phyloP scores from a whole-genome alignment of 2,329 filamentous ascomycete genomes.

The Scleromitrula shiraiana region DNA sequence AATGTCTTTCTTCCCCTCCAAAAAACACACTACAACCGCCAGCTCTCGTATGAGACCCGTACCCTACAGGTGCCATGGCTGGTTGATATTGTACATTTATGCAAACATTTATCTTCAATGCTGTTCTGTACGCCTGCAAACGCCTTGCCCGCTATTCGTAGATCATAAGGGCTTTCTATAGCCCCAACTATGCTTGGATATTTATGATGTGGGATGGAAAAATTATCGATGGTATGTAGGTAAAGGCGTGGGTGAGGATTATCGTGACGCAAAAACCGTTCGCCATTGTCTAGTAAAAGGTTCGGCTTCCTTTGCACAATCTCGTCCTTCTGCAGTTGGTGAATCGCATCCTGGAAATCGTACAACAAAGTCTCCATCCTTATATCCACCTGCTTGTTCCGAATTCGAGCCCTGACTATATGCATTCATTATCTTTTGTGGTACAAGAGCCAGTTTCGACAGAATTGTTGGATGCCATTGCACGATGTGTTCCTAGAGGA shows the following conservation, averaged over 20 bases:
- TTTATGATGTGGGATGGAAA: slow-evolving; percentile 3
- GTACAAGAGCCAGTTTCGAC: slow-evolving; percentile 81
- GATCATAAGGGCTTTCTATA: slow-evolving; percentile 17
- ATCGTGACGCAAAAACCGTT: slow-evolving; percentile 25
- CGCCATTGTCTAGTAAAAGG: slow-evolving; percentile 29
- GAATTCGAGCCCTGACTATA: slow-evolving; percentile 47
- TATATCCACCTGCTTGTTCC: slow-evolving; percentile 54
- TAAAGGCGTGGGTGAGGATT: background rate
- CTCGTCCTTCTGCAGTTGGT: slow-evolving; percentile 39
- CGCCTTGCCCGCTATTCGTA: slow-evolving; percentile 25
- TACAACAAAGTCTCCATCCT: slow-evolving; percentile 78
- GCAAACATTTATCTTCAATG: slow-evolving; percentile 17
- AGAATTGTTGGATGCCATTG: slow-evolving; percentile 98
- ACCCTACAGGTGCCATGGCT: slow-evolving; percentile 18
- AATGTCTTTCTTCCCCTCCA: slow-evolving; percentile 11
- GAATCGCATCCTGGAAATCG: slow-evolving; percentile 65
- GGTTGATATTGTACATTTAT: slow-evolving; percentile 21
- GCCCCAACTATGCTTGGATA: slow-evolving; percentile 15
- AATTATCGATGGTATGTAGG: slow-evolving; percentile 18
- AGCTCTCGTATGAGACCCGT: slow-evolving; percentile 16
- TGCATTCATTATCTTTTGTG: slow-evolving; percentile 74
- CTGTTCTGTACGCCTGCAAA: slow-evolving; percentile 20
- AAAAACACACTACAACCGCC: slow-evolving; percentile 23
- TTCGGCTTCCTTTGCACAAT: slow-evolving; percentile 64
- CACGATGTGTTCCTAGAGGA: slow-evolving; percentile 68